A percentile compares a stretch with the other conserved stretches of the same genome.
Evolutionary conservation across 1,284 basidiomycete genomes (phyloP).

Genomic region (Inonotus hispidus): DNA sequence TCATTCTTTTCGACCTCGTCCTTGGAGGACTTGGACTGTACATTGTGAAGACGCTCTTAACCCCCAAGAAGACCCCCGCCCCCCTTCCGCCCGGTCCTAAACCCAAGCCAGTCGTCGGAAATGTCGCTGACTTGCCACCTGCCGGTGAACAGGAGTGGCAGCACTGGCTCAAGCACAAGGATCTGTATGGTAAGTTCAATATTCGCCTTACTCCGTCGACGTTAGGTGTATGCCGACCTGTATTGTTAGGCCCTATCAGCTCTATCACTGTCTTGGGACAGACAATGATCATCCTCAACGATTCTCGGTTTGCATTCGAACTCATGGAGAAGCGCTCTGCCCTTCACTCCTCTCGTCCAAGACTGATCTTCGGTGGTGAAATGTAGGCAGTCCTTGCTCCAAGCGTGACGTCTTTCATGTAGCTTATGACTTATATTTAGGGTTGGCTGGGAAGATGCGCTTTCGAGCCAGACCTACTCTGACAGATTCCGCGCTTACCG

Average conservation of each 20-base stretch:
- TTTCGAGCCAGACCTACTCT: constrained; percentile 6
- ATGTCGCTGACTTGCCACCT: constrained; percentile 16
- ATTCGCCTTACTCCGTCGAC: neutral
- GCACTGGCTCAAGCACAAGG: constrained; percentile 17
- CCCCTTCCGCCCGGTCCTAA: constrained; percentile 10
- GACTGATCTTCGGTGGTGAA: constrained; percentile 16
- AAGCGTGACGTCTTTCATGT: too few relatives aligned
- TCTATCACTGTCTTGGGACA: constrained; percentile 37
- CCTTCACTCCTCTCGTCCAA: constrained; percentile 43
- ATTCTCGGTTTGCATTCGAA: constrained; percentile 37
- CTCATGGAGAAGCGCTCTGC: constrained; percentile 42
- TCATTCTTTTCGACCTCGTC: constrained; percentile 6
- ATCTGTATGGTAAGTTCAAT: constrained; percentile 16
- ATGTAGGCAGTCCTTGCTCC: constrained; percentile 8
- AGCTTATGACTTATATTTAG: neutral
- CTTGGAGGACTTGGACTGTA: constrained; percentile 14
- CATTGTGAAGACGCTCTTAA: constrained; percentile 8
- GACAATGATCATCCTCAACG: constrained; percentile 39
- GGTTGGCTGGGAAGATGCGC: constrained; percentile 11
- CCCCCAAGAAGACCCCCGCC: constrained; percentile 8
- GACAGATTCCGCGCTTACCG: constrained; percentile 15
- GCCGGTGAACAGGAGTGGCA: constrained; percentile 18
- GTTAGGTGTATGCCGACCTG: neutral
- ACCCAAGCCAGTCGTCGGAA: constrained; percentile 18
- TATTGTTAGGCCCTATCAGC: constrained; percentile 10